These are phyloP conservation scores for Aspergillus amoenus DNA, from an alignment of 2,329 filamentous ascomycete species.

Conservation along the genomic window DNA sequence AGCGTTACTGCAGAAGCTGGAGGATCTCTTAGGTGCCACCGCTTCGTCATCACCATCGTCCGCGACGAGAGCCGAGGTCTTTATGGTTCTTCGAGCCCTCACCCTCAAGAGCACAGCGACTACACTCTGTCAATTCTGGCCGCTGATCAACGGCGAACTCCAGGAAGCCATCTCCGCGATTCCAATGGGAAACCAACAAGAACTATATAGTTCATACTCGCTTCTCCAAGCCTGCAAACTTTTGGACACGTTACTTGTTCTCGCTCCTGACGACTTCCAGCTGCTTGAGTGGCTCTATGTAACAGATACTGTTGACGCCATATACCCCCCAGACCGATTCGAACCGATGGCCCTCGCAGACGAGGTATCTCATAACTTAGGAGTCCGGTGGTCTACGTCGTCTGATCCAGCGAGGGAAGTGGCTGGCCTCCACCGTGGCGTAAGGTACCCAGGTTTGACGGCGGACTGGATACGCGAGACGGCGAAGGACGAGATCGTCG, in stretches of 20 bases:
- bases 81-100: conserved; percentile 81
- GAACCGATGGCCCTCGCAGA: conserved; percentile 76
- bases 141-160: conserved; percentile 81
- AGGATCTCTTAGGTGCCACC: conserved; percentile 81
- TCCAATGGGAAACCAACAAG: conserved; percentile 66
- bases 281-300: conserved; percentile 98
- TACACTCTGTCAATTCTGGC: conserved; percentile 85
- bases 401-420: conserved; percentile 26
- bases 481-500: conserved; percentile 63
- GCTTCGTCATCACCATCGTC: conserved; percentile 89
- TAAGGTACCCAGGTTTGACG: conserved; percentile 43
- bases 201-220: conserved; percentile 73
- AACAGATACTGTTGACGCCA: conserved; percentile 92
- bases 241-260: conserved; percentile 80
- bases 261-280: conserved; percentile 93
- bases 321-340: conserved; percentile 73
- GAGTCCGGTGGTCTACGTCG: conserved; percentile 41
- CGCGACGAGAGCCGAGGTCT: conserved; percentile 82
- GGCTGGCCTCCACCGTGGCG: conserved; percentile 29
- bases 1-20: conserved; percentile 74
- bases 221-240: conserved; percentile 92
- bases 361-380: conserved; percentile 75
- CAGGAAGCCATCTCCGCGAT: conserved; percentile 76
- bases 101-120: conserved; percentile 75
- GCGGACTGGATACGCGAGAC: conserved; percentile 53